These are phyloP conservation scores for Gamsiella multidivaricata DNA, from an alignment of 192 early-diverging fungal genomes.

Conservation along the genomic window DNA sequence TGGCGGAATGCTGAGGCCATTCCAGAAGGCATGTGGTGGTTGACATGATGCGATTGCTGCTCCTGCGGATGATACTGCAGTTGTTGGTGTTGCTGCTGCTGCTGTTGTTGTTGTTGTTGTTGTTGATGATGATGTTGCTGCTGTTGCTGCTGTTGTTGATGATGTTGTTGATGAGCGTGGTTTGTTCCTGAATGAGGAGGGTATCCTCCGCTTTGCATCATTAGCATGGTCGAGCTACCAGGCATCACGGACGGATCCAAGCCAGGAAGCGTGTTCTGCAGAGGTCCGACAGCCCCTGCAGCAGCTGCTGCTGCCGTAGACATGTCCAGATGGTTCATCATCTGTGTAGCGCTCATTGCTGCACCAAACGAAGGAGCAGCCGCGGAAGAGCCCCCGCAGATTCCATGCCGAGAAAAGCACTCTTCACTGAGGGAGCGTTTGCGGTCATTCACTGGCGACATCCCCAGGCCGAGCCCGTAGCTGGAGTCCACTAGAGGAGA, in stretches of 20 bases:
- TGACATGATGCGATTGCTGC: conserved; percentile 18
- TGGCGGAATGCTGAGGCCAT: conserved; percentile 41
- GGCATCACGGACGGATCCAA: conserved; percentile 29
- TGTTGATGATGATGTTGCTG: conserved; percentile 6
- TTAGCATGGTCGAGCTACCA: conserved; percentile 9
- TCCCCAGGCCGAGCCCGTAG: conserved; percentile 44
- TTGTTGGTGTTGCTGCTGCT: conserved; percentile 16
- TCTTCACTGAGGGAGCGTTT: conserved; percentile 51
- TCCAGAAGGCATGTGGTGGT: conserved; percentile 37
- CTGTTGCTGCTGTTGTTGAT: conserved; percentile 1
- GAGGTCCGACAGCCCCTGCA: neutral
- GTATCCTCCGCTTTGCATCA: conserved; percentile 25
- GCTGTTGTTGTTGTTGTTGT: conserved; percentile 22
- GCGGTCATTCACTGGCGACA: conserved; percentile 41
- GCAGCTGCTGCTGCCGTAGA: conserved; percentile 7
- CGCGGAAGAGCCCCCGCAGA: conserved; percentile 11
- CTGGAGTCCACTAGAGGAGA: conserved; percentile 33
- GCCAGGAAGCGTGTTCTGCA: conserved; percentile 18
- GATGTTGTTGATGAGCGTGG: conserved; percentile 2
- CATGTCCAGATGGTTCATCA: conserved; percentile 52
- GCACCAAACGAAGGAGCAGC: conserved; percentile 34
- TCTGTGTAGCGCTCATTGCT: conserved; percentile 42
- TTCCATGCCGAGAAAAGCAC: conserved; percentile 45
- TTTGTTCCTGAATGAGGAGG: conserved; percentile 6
- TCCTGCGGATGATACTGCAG: conserved; percentile 23